These are phyloP conservation scores for Raffaelea arxii DNA, from an alignment of 2,329 filamentous ascomycete species.

Conservation along the genomic window DNA sequence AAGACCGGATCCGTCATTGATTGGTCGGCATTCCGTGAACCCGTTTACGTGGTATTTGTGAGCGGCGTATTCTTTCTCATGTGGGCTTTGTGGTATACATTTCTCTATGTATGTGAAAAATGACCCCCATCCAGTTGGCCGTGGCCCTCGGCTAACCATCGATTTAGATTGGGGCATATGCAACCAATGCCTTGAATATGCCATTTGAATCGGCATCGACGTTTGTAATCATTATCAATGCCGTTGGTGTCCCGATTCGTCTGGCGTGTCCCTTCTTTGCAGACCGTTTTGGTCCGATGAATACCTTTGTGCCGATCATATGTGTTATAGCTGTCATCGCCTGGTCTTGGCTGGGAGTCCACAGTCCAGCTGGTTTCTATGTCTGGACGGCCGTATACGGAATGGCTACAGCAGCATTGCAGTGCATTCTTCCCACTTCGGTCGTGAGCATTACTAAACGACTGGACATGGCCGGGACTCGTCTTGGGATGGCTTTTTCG, in stretches of 20 bases:
- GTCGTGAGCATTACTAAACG: not conserved
- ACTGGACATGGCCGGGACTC: not conserved
- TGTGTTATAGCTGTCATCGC: not conserved
- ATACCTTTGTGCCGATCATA: not conserved
- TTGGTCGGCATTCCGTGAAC: conserved; percentile 6
- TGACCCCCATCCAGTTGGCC: not conserved
- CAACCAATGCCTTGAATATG: not conserved
- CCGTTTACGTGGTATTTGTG: conserved; percentile 2
- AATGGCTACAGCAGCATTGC: not conserved
- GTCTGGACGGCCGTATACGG: not conserved
- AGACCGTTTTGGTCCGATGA: conserved; percentile 10
- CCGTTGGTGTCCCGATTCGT: conserved; percentile 13
- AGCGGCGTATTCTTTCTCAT: conserved; percentile 6
- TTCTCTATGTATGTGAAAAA: not conserved
- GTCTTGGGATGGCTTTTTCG: not conserved
- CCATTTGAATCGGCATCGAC: conserved; percentile 19
- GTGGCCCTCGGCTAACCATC: not conserved
- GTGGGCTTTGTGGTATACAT: not conserved
- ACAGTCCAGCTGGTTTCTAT: not conserved
- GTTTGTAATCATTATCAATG: conserved; percentile 12
- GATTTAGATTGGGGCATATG: conserved; percentile 2
- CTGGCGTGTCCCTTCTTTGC: conserved; percentile 17
- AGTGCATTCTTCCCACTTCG: not conserved
- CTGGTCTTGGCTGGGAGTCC: not conserved
- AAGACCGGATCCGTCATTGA: conserved; percentile 6